Percentiles rank a stretch among this genome's conserved stretches.
phyloP scores from a whole-genome alignment of 805 yeast genomes.

The Yarrowia hollandica region DNA sequence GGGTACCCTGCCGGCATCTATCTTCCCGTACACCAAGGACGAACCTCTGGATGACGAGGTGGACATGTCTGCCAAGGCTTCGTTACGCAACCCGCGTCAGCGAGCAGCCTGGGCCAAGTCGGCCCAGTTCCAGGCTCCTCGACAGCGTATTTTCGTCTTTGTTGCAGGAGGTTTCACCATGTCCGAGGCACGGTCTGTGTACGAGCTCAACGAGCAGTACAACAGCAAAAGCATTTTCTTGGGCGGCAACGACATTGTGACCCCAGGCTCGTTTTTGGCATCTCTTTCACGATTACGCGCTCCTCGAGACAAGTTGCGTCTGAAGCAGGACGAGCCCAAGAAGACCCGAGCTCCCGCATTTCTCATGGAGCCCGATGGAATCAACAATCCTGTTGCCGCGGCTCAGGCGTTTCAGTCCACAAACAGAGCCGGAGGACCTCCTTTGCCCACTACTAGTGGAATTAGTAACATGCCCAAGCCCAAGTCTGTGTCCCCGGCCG shows the following conservation, averaged over 20 bases:
- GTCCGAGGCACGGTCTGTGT: slow-evolving; percentile 73
- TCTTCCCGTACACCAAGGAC: slow-evolving; percentile 74
- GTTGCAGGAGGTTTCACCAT: slow-evolving; percentile 89
- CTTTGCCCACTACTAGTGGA: slow-evolving; percentile 21
- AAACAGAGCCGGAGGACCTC: slow-evolving; percentile 16
- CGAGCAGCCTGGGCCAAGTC: slow-evolving; percentile 75
- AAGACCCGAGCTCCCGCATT: slow-evolving; percentile 23
- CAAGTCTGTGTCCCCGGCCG: slow-evolving; percentile 7
- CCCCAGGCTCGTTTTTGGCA: slow-evolving; percentile 41
- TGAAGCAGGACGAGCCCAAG: slow-evolving; percentile 33
- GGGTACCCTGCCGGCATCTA: slow-evolving; percentile 52
- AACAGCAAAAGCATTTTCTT: slow-evolving; percentile 69
- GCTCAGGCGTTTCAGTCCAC: neutral
- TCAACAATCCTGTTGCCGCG: slow-evolving; percentile 6
- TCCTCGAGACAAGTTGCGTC: slow-evolving; percentile 38
- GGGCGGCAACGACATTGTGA: slow-evolving; percentile 75
- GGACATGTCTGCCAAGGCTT: slow-evolving; percentile 43
- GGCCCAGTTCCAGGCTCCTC: slow-evolving; percentile 40
- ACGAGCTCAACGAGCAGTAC: slow-evolving; percentile 61
- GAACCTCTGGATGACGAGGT: slow-evolving; percentile 52
- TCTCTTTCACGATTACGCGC: slow-evolving; percentile 37
- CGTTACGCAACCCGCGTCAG: slow-evolving; percentile 69
- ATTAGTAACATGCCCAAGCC: slow-evolving; percentile 1
- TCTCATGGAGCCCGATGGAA: slow-evolving; percentile 26
- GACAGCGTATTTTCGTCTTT: slow-evolving; percentile 74